Conservation (phyloP, 768 basidiomycete genomes). For the Fomitopsis pulvina region DNA sequence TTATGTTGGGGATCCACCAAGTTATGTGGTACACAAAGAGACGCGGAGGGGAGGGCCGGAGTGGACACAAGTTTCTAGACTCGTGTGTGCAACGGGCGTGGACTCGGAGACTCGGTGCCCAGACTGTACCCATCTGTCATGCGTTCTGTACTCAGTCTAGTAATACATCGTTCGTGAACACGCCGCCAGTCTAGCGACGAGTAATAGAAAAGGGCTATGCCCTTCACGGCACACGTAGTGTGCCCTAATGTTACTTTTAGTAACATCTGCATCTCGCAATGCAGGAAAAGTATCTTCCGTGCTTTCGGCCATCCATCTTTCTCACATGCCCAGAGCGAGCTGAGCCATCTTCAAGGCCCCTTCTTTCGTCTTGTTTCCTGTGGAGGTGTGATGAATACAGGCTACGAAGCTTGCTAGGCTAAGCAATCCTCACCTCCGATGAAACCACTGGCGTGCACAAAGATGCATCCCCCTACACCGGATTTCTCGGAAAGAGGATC, state of each 20-base stretch:
- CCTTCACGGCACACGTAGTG: background rate
- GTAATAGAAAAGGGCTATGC: background rate
- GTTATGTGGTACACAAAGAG: too few relatives aligned
- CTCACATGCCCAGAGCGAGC: slow-evolving; percentile 43
- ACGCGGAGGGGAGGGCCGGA: too few relatives aligned
- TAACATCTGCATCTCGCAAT: background rate
- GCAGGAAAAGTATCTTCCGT: background rate
- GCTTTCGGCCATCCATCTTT: background rate
- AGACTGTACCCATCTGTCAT: too few relatives aligned
- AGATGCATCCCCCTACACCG: slow-evolving; percentile 80
- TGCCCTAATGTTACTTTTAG: background rate
- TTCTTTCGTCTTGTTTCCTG: slow-evolving; percentile 85
- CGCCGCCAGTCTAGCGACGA: background rate
- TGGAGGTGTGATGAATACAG: background rate
- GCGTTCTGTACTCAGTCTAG: too few relatives aligned
- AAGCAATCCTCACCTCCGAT: slow-evolving; percentile 66
- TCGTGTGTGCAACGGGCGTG: too few relatives aligned
- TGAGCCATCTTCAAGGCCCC: slow-evolving; percentile 80
- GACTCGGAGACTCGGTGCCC: too few relatives aligned
- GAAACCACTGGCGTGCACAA: slow-evolving; percentile 94
- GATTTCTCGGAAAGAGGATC: slow-evolving; percentile 65
- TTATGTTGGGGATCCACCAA: too few relatives aligned
- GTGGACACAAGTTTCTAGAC: too few relatives aligned
- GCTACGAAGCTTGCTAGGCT: background rate
- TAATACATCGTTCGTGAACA: background rate